A percentile compares a stretch with the other conserved stretches of the same genome.
phyloP scores from a whole-genome alignment of 2,329 filamentous ascomycete species.

The Hortaea sp. region DNA sequence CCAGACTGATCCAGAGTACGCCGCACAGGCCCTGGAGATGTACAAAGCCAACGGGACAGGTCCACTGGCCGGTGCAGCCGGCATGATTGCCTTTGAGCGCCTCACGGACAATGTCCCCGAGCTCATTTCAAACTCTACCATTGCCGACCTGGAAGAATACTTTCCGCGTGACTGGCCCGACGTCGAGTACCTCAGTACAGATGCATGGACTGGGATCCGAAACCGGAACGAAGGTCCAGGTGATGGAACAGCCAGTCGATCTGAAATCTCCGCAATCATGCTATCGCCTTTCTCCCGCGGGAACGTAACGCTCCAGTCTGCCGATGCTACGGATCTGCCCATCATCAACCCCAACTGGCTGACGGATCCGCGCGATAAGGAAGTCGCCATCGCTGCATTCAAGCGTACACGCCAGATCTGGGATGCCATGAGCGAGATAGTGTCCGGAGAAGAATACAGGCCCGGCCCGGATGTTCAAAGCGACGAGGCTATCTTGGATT shows the following conservation, averaged over 20 bases:
- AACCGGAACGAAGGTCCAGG: conserved; percentile 1
- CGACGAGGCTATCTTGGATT: conserved; percentile 4
- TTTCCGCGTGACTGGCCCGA: conserved; percentile 27
- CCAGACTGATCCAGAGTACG: background rate
- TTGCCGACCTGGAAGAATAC: conserved; percentile 1
- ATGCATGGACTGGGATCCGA: background rate
- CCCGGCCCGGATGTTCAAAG: conserved; percentile 9
- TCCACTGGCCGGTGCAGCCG: conserved; percentile 10
- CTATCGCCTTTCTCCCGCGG: conserved; percentile 27
- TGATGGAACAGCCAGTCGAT: conserved; percentile 11
- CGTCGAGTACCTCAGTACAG: conserved; percentile 14
- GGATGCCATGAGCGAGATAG: background rate
- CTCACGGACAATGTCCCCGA: too few relatives aligned
- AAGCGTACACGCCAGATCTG: conserved; percentile 2
- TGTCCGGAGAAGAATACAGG: background rate
- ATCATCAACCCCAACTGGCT: conserved; percentile 31
- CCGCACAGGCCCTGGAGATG: conserved; percentile 3
- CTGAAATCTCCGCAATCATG: conserved; percentile 19
- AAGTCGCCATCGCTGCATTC: conserved; percentile 19
- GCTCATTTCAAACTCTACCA: conserved; percentile 1
- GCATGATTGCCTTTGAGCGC: conserved; percentile 9
- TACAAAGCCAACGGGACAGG: conserved; percentile 12
- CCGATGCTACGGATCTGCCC: conserved; percentile 20
- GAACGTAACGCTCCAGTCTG: conserved; percentile 23
- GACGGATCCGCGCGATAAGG: conserved; percentile 21